A percentile compares a stretch with the other conserved stretches of the same genome.
phyloP scores from a whole-genome alignment of 2,329 filamentous ascomycete species.

The Aspergillus sclerotialis region DNA sequence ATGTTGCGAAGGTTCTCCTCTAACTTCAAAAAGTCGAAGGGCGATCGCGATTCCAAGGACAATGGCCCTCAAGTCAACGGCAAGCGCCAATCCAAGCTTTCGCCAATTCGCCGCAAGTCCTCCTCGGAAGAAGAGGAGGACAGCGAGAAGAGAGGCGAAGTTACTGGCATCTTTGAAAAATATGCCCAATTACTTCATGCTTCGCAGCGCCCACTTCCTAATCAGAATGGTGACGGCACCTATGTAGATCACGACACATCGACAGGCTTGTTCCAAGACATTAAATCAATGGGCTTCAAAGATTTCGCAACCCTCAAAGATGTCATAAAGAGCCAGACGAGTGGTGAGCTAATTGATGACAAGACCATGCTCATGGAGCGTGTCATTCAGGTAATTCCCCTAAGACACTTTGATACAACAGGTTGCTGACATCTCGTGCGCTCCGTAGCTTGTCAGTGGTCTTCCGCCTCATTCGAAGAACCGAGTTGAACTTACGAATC shows the following conservation, averaged over 20 bases:
- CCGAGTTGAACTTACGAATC: conserved; percentile 57
- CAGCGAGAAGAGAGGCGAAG: conserved; percentile 32
- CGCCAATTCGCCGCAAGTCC: conserved; percentile 16
- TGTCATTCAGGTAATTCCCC: conserved; percentile 49
- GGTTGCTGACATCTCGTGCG: neutral
- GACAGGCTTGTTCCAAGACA: conserved; percentile 49
- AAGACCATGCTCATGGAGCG: conserved; percentile 72
- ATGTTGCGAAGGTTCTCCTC: conserved; percentile 37
- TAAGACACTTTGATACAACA: neutral
- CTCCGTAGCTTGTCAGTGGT: conserved; percentile 52
- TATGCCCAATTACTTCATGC: conserved; percentile 45
- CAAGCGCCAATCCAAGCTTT: conserved; percentile 28
- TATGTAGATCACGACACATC: conserved; percentile 48
- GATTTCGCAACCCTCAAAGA: conserved; percentile 59
- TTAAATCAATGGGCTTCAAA: conserved; percentile 49
- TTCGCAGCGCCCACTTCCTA: conserved; percentile 56
- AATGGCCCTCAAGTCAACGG: conserved; percentile 19
- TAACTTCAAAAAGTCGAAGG: conserved; percentile 32
- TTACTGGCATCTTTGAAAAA: conserved; percentile 35
- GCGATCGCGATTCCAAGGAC: conserved; percentile 26
- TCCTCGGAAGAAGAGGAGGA: conserved; percentile 15
- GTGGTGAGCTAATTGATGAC: conserved; percentile 62
- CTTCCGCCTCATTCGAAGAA: conserved; percentile 57
- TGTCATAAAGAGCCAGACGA: conserved; percentile 56
- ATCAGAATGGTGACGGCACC: conserved; percentile 56